Evolutionary conservation across 2,329 filamentous ascomycete species (phyloP).

Genomic region (Alternaria sp.): DNA sequence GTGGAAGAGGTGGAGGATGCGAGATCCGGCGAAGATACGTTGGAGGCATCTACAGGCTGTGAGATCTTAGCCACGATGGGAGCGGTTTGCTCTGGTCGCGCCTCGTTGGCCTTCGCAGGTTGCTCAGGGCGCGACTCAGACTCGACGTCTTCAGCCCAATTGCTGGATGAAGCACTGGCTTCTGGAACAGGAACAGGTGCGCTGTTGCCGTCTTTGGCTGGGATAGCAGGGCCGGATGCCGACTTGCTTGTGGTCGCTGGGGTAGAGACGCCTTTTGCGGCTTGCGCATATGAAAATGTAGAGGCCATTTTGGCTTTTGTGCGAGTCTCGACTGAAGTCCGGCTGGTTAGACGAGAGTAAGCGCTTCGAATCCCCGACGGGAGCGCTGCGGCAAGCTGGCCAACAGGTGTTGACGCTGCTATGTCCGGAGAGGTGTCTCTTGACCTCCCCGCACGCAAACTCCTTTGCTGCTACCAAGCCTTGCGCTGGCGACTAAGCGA

Average conservation of each 20-base stretch:
- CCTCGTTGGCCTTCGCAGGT: conserved; percentile 34
- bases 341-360: conserved; percentile 18
- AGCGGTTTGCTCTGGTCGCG: conserved; percentile 26
- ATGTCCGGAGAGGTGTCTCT: conserved; percentile 54
- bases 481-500: conserved; percentile 18
- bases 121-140: conserved; percentile 42
- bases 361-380: conserved; percentile 43
- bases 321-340: conserved; percentile 16
- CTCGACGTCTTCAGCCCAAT: conserved; percentile 61
- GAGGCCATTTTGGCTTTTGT: conserved; percentile 42
- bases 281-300: conserved; percentile 92
- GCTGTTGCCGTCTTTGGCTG: conserved; percentile 52
- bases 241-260: conserved; percentile 57
- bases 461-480: conserved; percentile 32
- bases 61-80: conserved; percentile 29
- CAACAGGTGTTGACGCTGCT: conserved; percentile 42
- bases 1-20: conserved; percentile 63
- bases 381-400: conserved; percentile 42
- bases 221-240: conserved; percentile 54
- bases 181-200: conserved; percentile 27
- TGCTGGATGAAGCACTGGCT: conserved; percentile 49
- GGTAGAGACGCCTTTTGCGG: conserved; percentile 78
- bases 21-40: conserved; percentile 62
- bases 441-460: conserved; percentile 53
- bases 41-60: conserved; percentile 34